Base-by-base conservation (phyloP, 2,329 filamentous ascomycete genomes). In the Fonsecaea multimorphosa region DNA sequence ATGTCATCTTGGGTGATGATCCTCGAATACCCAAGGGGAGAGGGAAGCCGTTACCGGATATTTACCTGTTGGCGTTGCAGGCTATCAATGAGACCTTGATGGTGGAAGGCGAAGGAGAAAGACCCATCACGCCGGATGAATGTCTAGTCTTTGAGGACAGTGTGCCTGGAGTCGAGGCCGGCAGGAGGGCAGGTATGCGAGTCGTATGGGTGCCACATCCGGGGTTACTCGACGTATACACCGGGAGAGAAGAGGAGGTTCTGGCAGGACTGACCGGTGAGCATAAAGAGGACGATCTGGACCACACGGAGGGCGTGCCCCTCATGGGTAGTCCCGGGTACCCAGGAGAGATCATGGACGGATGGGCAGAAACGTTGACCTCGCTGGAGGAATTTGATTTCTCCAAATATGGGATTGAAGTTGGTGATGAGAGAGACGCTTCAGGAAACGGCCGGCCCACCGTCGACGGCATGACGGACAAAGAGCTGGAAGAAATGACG, bases 91-190 rank as follows among this genome's bases (percentile, higher is more conserved):
- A 86, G 51, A 87, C 87, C 16, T 82, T 96, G 6, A 36, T 29
- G 12, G 46, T 52, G 7, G 68, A 82, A 0, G 79, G 83, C 2
- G 87, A 86, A 0, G 88, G 90, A 58, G 80, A 84, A 70, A 80
- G 85, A 65, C 82, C 84, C 60, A 89, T 99, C 68, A 83, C 76
- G 61, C 92, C 93, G 0, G 90, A 91, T 71, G 94, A 98, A 78
- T 98, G 95, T 76, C 83, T 99, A 16, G 95, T 98, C 0, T 98
- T 99, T 73, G 95, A 99, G 79, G 95, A 99, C 78, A 92, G 90
- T 53, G 93, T 98, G 1, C 92, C 93, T 0, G 95, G 95, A 3
- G 92, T 97, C 2, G 95, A 99, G 79, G 88, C 92, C 1, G 95
- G 93, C 3, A 84, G 95, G 60, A 87, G 95, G 70, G 95, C 95